These are phyloP conservation scores for Paecilomyces sp. DNA, from an alignment of 2,329 filamentous ascomycete species.

Conservation along the genomic window DNA sequence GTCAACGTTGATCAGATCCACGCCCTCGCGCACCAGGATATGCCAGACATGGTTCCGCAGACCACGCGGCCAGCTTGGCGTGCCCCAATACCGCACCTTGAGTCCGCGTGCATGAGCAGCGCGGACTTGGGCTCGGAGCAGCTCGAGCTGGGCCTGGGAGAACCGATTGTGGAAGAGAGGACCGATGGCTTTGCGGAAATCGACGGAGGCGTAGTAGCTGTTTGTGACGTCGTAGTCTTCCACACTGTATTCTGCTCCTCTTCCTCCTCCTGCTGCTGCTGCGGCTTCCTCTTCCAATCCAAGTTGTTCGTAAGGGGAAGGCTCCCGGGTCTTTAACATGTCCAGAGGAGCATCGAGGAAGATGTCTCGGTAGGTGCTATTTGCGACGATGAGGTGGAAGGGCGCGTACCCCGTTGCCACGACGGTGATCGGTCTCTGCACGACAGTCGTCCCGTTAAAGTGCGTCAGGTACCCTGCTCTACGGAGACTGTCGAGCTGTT, in stretches of 20 bases:
- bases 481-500: slow-evolving; percentile 35
- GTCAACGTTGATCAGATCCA: slow-evolving; percentile 57
- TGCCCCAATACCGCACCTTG: slow-evolving; percentile 54
- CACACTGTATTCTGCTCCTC: not conserved
- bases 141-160: slow-evolving; percentile 36
- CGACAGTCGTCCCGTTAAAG: slow-evolving; percentile 31
- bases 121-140: slow-evolving; percentile 40
- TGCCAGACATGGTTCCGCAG: slow-evolving; percentile 52
- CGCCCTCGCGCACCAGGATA: slow-evolving; percentile 48
- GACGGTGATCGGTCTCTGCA: slow-evolving; percentile 38
- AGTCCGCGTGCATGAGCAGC: slow-evolving; percentile 47
- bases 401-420: slow-evolving; percentile 43
- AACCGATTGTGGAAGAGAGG: slow-evolving; percentile 41
- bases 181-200: slow-evolving; percentile 51
- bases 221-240: slow-evolving; percentile 46
- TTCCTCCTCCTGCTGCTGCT: not conserved
- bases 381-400: slow-evolving; percentile 10
- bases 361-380: not conserved
- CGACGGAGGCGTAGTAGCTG: slow-evolving; percentile 59
- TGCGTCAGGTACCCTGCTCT: slow-evolving; percentile 37
- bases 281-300: too few species aligned
- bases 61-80: slow-evolving; percentile 50
- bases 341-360: not conserved
- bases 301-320: not conserved
- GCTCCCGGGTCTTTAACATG: not conserved